Percentiles rank a stretch among this genome's conserved stretches.
Evolutionary conservation across 2,329 filamentous ascomycete genomes (phyloP).

Genomic region (Myriosclerotinia curreyana): DNA sequence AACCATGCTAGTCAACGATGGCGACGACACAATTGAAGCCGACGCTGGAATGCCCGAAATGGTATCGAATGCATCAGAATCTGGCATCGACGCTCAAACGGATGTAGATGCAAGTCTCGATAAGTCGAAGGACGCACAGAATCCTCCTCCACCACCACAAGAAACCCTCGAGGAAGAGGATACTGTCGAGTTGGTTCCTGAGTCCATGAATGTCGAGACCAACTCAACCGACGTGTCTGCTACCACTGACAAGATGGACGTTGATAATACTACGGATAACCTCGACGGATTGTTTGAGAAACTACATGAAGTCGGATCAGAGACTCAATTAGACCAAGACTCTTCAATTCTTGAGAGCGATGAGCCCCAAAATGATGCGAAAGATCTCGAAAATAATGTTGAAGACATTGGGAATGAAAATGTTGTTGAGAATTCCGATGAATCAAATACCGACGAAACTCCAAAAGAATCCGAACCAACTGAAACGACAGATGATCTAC

Average conservation of each 20-base stretch:
- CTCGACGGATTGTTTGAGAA: conserved; percentile 13
- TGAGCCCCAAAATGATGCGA: not conserved
- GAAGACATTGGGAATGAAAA: not conserved
- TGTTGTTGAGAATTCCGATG: not conserved
- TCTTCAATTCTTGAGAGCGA: not conserved
- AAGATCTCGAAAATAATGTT: not conserved
- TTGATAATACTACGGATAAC: conserved; percentile 2
- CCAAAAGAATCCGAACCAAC: not conserved
- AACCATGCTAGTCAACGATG: not conserved
- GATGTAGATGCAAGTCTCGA: conserved; percentile 2
- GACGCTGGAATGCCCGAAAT: not conserved
- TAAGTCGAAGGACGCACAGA: not conserved
- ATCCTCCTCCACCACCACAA: not conserved
- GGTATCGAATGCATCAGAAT: not conserved
- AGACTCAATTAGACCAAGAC: not conserved
- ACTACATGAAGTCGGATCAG: not conserved
- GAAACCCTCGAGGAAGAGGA: not conserved
- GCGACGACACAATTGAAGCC: not conserved
- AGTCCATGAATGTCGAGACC: conserved; percentile 9
- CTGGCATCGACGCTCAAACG: not conserved
- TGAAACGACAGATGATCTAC: not conserved
- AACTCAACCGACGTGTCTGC: not conserved
- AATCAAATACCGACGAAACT: not conserved
- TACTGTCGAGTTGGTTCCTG: not conserved
- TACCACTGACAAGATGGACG: not conserved